phyloP scores from a whole-genome alignment of 139 green algal genomes.

The Coelastrella sp. region DNA sequence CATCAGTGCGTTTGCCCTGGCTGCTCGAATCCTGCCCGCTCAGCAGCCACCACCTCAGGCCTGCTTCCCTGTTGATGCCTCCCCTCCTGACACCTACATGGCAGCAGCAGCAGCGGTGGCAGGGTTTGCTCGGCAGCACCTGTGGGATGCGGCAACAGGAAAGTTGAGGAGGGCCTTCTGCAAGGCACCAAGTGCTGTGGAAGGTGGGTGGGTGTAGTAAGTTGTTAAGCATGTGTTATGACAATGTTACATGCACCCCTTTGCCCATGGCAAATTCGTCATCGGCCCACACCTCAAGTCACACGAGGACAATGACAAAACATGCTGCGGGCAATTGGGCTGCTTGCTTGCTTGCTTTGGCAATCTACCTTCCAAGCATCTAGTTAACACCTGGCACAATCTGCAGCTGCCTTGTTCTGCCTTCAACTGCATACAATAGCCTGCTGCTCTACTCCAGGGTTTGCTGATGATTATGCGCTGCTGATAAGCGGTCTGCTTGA shows the following conservation, averaged over 20 bases:
- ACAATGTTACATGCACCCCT: no score
- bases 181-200: conserved; percentile 60
- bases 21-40: conserved; percentile 66
- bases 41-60: conserved; percentile 51
- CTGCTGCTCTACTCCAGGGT: conserved; percentile 34
- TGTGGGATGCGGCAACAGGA: conserved; percentile 73
- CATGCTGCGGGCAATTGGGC: no score
- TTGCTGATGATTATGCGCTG: conserved; percentile 80
- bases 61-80: conserved; percentile 82
- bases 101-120: conserved; percentile 62
- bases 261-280: no score
- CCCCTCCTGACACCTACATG: conserved; percentile 70
- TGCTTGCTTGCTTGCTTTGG: no score
- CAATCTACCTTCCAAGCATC: no score
- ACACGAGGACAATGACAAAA: no score
- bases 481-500: conserved; percentile 84
- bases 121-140: conserved; percentile 71
- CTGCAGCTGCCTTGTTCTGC: no score
- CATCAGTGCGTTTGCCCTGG: conserved; percentile 82
- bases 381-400: no score
- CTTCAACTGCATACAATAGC: no score
- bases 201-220: background rate
- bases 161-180: conserved; percentile 78
- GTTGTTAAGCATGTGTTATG: no score
- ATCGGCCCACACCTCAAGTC: no score